phyloP scores from a whole-genome alignment of 768 basidiomycete species.

The Hydnomerulius pinastri region DNA sequence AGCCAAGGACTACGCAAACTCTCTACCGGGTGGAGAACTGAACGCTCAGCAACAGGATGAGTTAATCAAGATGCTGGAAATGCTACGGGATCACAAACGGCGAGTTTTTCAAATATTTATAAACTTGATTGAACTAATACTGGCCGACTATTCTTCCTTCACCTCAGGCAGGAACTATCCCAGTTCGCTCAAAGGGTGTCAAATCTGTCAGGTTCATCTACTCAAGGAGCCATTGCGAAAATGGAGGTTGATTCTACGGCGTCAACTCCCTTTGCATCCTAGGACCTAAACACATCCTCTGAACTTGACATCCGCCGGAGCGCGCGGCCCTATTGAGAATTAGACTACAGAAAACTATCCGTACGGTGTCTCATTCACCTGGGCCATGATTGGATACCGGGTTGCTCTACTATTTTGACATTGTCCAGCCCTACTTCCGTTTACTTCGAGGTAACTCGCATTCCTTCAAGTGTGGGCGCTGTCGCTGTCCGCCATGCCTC shows the following conservation, averaged over 20 bases:
- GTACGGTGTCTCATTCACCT: not conserved
- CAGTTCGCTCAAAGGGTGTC: constrained; percentile 51
- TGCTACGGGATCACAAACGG: constrained; percentile 64
- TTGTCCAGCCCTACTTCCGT: not conserved
- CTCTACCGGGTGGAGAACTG: constrained; percentile 74
- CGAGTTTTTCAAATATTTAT: constrained; percentile 26
- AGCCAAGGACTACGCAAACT: constrained; percentile 59
- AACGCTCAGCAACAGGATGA: constrained; percentile 68
- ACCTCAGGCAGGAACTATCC: constrained; percentile 54
- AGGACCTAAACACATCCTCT: no score
- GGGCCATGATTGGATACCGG: no score
- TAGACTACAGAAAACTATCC: not conserved
- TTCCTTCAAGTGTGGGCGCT: not conserved
- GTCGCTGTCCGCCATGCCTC: not conserved
- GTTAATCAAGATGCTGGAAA: constrained; percentile 68
- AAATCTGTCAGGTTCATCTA: constrained; percentile 29
- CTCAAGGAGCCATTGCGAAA: constrained; percentile 33
- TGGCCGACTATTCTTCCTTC: not conserved
- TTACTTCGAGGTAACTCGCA: not conserved
- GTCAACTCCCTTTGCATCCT: constrained; percentile 58
- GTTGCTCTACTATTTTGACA: not conserved
- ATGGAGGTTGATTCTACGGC: constrained; percentile 80
- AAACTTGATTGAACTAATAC: not conserved
- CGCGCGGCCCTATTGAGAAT: not conserved
- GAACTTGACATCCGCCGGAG: not conserved